Conservation (phyloP, 1,139 yeast species). For the Schizosaccharomyces versatilis region DNA sequence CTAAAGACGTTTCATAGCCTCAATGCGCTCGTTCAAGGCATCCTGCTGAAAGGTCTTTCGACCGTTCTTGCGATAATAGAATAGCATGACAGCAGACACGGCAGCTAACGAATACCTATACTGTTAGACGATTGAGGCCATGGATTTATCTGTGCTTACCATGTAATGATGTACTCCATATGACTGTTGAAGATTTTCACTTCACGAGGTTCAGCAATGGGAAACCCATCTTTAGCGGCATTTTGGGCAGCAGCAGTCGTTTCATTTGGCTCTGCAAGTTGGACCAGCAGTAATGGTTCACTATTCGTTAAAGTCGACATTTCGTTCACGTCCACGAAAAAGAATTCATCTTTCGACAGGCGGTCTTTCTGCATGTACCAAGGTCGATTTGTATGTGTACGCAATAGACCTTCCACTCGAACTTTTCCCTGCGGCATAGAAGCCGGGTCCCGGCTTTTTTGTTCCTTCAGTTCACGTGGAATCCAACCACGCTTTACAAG, state of each 20-base stretch:
- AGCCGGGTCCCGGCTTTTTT: conserved; percentile 33
- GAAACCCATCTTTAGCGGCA: conserved; percentile 54
- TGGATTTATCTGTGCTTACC: conserved; percentile 27
- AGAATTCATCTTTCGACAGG: conserved; percentile 44
- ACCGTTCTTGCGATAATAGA: neutral
- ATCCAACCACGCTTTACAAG: conserved; percentile 89
- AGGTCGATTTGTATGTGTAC: neutral
- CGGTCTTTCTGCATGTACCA: conserved; percentile 23
- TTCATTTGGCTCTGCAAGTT: neutral
- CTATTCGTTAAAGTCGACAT: neutral
- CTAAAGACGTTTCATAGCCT: neutral
- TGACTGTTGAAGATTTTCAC: conserved; percentile 74
- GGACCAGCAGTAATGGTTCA: neutral
- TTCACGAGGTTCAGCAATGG: conserved; percentile 61
- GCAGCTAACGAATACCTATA: neutral
- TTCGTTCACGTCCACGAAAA: neutral
- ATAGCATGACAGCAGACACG: neutral
- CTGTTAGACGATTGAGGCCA: neutral
- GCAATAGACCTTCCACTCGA: neutral
- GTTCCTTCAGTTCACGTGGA: conserved; percentile 46
- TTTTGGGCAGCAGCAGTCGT: neutral
- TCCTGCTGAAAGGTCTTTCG: neutral
- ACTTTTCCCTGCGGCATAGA: neutral
- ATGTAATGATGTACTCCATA: conserved; percentile 72
- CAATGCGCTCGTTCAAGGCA: neutral